These are phyloP conservation scores for Fusarium udum DNA, from an alignment of 2,329 filamentous ascomycete species.

Conservation along the genomic window DNA sequence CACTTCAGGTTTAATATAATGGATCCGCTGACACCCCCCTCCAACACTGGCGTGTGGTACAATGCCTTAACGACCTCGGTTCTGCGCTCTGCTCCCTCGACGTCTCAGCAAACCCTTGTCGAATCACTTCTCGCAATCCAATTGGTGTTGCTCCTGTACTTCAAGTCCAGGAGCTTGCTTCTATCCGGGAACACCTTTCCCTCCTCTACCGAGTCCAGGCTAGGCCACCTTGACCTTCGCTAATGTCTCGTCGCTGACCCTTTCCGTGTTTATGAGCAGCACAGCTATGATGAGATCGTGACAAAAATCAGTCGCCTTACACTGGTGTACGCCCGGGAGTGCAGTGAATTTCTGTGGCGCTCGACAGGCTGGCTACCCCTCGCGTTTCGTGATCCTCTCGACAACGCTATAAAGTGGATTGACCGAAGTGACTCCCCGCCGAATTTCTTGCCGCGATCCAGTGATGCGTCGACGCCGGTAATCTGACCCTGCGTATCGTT, in stretches of 20 bases:
- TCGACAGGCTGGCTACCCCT: neutral
- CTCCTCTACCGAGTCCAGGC: neutral
- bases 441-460: no score
- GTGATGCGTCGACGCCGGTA: neutral
- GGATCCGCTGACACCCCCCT: no score
- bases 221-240: no score
- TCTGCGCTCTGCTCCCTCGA: neutral
- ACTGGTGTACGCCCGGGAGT: neutral
- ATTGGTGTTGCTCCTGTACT: neutral
- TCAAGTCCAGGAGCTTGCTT: neutral
- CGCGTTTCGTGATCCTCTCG: neutral
- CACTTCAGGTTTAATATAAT: no score
- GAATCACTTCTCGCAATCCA: fast-evolving
- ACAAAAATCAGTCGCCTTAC: no score
- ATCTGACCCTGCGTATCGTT: neutral
- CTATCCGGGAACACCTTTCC: neutral
- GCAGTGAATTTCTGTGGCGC: neutral
- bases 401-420: neutral
- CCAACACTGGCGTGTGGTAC: neutral
- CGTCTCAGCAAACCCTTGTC: neutral
- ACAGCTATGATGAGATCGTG: no score
- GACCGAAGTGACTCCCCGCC: fast-evolving
- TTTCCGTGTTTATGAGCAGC: no score
- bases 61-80: neutral
- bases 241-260: no score